Percentiles rank a stretch among this genome's conserved stretches.
phyloP scores from a whole-genome alignment of 805 yeast species.

The Lipomyces yamanashiensis region DNA sequence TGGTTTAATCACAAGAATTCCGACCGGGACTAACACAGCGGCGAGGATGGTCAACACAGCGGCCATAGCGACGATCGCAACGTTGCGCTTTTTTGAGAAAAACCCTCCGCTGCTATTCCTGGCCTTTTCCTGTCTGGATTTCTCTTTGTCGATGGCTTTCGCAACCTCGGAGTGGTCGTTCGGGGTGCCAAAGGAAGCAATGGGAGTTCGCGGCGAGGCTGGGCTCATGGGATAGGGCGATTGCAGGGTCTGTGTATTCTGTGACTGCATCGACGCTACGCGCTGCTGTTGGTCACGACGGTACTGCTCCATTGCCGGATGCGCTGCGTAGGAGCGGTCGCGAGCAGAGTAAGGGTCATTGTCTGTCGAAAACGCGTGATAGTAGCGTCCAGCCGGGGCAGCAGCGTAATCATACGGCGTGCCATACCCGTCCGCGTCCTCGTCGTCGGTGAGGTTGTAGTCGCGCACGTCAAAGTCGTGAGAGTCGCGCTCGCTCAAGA shows the following conservation, averaged over 20 bases:
- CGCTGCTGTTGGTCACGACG: conserved; percentile 11
- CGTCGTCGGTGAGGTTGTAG: background rate
- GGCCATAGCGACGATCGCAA: conserved; percentile 12
- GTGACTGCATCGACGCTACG: conserved; percentile 3
- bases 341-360: conserved; percentile 12
- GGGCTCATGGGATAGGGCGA: background rate
- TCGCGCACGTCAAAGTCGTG: background rate
- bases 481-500: no score
- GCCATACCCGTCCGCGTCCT: background rate
- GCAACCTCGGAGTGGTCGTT: background rate
- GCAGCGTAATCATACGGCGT: no score
- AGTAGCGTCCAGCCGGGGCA: background rate
- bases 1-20: conserved; percentile 39
- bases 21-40: conserved; percentile 43
- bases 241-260: background rate
- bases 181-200: conserved; percentile 4
- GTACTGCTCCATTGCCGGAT: conserved; percentile 11
- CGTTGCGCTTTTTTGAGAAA: conserved; percentile 15
- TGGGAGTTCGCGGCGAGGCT: background rate
- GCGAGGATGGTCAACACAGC: conserved; percentile 36
- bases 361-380: background rate
- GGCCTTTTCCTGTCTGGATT: no score
- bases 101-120: background rate
- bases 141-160: background rate
- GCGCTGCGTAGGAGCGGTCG: conserved; percentile 2